A percentile compares a stretch with the other conserved stretches of the same genome.
Conservation (phyloP, 495 filamentous ascomycete species). For the Tuber umbilicatum region DNA sequence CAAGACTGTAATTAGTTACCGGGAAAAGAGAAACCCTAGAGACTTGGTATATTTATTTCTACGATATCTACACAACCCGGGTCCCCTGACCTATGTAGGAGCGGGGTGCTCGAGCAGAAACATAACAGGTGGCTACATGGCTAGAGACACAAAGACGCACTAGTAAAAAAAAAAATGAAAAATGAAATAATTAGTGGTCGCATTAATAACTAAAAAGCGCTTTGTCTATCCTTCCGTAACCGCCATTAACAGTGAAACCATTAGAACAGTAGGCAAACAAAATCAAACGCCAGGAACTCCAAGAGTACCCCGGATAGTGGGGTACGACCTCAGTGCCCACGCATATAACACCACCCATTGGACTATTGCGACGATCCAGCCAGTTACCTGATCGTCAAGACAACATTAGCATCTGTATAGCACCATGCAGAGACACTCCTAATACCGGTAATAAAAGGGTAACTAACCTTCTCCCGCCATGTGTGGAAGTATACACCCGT, state of each 20-base stretch:
- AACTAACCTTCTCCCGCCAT: conserved; percentile 87
- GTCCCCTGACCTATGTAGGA: not conserved
- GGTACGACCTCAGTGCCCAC: conserved; percentile 26
- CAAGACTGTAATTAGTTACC: not conserved
- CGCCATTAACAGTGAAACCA: not conserved
- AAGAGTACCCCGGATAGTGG: conserved; percentile 13
- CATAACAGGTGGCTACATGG: not conserved
- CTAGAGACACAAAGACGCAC: not conserved
- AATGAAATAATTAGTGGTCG: not conserved
- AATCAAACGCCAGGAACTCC: conserved; percentile 37
- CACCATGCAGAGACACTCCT: not conserved
- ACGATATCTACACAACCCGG: not conserved
- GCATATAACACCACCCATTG: conserved; percentile 36
- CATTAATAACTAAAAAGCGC: not conserved
- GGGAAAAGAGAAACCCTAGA: not conserved
- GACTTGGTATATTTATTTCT: not conserved
- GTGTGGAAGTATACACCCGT: conserved; percentile 97
- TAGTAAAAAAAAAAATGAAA: not conserved
- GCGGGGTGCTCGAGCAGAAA: not conserved
- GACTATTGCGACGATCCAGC: conserved; percentile 24
- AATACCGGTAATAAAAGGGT: conserved; percentile 6
- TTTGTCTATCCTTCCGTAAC: not conserved
- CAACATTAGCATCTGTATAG: conserved; percentile 15
- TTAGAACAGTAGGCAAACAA: not conserved
- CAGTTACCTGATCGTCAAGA: conserved; percentile 26